These are phyloP conservation scores for Cnidoscolus chayamansa DNA, from an alignment of 441 rosid genomes.

Conservation along the genomic window DNA sequence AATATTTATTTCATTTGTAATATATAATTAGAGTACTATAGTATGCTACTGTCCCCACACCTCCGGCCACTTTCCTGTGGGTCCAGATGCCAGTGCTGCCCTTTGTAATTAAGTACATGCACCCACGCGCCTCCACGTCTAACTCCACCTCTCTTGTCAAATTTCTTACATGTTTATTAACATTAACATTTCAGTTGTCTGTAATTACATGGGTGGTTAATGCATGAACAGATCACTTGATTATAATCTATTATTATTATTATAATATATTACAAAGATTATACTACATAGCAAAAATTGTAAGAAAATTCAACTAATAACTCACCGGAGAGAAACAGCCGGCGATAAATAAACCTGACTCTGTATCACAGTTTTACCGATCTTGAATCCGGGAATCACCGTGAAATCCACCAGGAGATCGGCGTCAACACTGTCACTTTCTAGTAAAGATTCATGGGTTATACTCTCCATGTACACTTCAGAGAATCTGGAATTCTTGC, in stretches of 20 bases:
- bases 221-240: not conserved
- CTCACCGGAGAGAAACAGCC: conserved; percentile 39
- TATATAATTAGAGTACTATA: too few relatives aligned
- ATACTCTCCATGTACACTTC: conserved; percentile 85
- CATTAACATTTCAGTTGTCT: too few relatives aligned
- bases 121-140: conserved; percentile 5
- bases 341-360: conserved; percentile 74
- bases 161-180: too few relatives aligned
- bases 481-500: conserved; percentile 56
- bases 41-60: conserved; percentile 11
- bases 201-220: too few relatives aligned
- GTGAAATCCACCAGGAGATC: conserved; percentile 75
- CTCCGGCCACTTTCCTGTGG: conserved; percentile 15
- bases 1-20: too few relatives aligned
- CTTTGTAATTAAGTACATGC: not conserved
- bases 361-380: conserved; percentile 64
- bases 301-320: conserved; percentile 18
- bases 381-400: conserved; percentile 77
- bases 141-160: too few relatives aligned
- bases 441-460: conserved; percentile 43
- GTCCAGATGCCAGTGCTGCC: conserved; percentile 16
- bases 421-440: conserved; percentile 22
- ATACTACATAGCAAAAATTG: not conserved
- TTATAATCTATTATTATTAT: not conserved
- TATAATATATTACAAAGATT: conserved; percentile 10